phyloP scores from a whole-genome alignment of 345 rosid genomes.

The Nasturtium officinale region DNA sequence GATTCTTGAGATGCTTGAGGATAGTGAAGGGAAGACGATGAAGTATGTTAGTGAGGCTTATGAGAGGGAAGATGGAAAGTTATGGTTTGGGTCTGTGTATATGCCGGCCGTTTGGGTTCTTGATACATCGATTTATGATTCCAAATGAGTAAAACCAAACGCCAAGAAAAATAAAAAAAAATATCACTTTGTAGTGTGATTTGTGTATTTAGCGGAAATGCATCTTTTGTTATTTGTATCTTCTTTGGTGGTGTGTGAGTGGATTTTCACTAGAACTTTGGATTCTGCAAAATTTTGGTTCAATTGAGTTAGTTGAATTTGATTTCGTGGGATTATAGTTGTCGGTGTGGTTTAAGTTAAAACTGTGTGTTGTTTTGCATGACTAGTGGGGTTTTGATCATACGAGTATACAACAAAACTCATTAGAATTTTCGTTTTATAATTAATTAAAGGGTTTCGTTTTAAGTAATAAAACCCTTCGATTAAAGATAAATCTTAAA shows the following conservation, averaged over 20 bases:
- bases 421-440: too few species aligned
- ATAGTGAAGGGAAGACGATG: conserved; percentile 53
- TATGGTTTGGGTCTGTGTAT: conserved; percentile 66
- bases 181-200: not conserved
- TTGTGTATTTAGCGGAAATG: conserved; percentile 3
- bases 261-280: not conserved
- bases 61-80: conserved; percentile 54
- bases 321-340: not conserved
- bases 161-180: not conserved
- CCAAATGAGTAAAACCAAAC: not conserved
- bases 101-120: conserved; percentile 56
- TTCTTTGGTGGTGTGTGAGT: conserved; percentile 11
- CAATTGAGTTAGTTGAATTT: not conserved
- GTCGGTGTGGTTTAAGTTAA: not conserved
- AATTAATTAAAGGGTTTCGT: too few species aligned
- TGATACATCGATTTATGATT: conserved; percentile 23
- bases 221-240: not conserved
- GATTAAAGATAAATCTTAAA: too few species aligned
- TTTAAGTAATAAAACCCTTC: too few species aligned
- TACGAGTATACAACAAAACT: too few species aligned
- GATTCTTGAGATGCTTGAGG: conserved; percentile 53
- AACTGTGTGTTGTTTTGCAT: not conserved
- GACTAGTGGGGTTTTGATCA: too few species aligned
- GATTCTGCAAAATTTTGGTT: conserved; percentile 23
- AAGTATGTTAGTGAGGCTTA: conserved; percentile 65